Evolutionary conservation across 371 early-diverging fungal species (phyloP), one percentile per base, ranked within the genome.

Genomic region (Coemansia sp.): DNA sequence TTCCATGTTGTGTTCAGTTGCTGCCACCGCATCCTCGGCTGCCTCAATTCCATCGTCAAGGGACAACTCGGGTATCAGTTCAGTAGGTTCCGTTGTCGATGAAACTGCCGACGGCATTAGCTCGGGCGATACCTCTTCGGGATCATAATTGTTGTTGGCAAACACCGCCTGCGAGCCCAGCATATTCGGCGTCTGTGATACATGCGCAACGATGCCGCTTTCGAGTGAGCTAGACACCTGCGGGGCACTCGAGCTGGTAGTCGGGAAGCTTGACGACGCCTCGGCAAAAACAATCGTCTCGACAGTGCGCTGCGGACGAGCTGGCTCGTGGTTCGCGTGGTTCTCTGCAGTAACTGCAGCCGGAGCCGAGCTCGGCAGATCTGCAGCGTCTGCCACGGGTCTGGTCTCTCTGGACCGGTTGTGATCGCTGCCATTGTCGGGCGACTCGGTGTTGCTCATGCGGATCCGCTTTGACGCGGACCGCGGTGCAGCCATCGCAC

Each of bases 381-480:
- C 38, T 29, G 24, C 29, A 11, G 14, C 16, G 47, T 14, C 29
- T 3, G 36, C 49, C 1, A 5, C 31, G 32, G 7, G n/a, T 2
- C n/a, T n/a, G 2, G 34, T 6, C 16, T 7, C 5, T n/a, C n/a
- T 7, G 4, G 34, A 0, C 34, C 34, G 46, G 18, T 29, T 33
- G 12, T 36, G 16, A 11, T 58, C 59, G 37, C 49, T 29, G 38
- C 31, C 16, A 31, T 40, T 48, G 9, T 64, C 61, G 7, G 66
- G 48, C 18, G 66, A 66, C 7, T 66, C 66, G 24, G 34, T 18
- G 9, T 5, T 33, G 48, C 68, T 69, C 55, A 69, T 59, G 12
- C 67, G 68, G 16, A 69, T 67, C 36, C 69, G 54, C 57, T 69
- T 69, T 18, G 69, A 54, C 14, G 69, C 37, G 0, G 69, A 60